Evolutionary conservation across 2,329 filamentous ascomycete species (phyloP).

Genomic region (Dendrostoma leiphaemia): DNA sequence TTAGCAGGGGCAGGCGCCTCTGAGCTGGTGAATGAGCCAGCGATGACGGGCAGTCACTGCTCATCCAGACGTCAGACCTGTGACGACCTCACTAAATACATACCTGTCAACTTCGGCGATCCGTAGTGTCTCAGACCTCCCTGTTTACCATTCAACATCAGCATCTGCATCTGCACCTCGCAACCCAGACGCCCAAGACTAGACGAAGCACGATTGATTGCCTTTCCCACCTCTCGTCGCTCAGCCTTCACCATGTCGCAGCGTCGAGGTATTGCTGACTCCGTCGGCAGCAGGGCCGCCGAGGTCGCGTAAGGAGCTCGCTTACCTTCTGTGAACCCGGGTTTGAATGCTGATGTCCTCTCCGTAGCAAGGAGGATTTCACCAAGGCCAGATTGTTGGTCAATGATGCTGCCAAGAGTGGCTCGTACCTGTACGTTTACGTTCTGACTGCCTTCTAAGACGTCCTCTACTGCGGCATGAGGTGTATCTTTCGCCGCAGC

Average conservation of each 20-base stretch:
- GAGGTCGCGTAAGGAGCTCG: constrained; percentile 43
- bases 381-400: constrained; percentile 63
- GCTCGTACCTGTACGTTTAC: constrained; percentile 71
- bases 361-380: constrained; percentile 64
- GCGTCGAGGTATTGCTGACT: constrained; percentile 29
- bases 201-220: too few species aligned
- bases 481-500: background rate
- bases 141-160: background rate
- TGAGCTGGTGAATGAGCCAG: too few species aligned
- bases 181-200: too few species aligned
- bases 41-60: background rate
- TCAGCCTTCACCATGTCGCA: constrained; percentile 19
- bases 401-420: constrained; percentile 68
- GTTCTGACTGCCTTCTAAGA: background rate
- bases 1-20: too few species aligned
- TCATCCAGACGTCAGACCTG: background rate
- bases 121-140: too few species aligned
- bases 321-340: background rate
- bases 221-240: too few species aligned
- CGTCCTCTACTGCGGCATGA: background rate
- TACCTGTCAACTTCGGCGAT: too few species aligned
- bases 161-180: background rate
- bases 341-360: constrained; percentile 16
- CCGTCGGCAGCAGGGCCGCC: constrained; percentile 45
- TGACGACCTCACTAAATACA: background rate